Evolutionary conservation across 2,329 filamentous ascomycete species (phyloP).

Genomic region (Clonostachys solani): DNA sequence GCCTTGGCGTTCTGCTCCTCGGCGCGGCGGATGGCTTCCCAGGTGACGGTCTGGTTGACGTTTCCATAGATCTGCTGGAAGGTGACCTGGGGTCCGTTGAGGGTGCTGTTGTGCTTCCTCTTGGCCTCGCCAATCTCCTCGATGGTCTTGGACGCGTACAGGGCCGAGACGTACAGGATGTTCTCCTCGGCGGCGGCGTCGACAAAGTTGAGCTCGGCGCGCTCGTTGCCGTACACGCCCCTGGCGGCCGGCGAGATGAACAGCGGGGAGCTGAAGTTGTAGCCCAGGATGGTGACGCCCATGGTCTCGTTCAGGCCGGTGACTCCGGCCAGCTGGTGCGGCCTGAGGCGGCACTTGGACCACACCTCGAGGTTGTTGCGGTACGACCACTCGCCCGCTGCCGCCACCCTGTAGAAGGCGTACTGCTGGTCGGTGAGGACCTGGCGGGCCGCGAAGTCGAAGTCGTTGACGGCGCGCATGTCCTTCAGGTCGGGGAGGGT

Average conservation of each 20-base stretch:
- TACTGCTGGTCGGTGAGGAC: slow-evolving; percentile 41
- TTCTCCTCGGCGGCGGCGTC: slow-evolving; percentile 38
- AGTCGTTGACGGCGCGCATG: slow-evolving; percentile 48
- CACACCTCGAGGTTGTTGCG: slow-evolving; percentile 53
- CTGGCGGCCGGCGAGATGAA: slow-evolving; percentile 47
- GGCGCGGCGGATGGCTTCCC: slow-evolving; percentile 16
- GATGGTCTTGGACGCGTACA: slow-evolving; percentile 23
- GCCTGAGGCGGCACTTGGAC: slow-evolving; percentile 40
- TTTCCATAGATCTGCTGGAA: slow-evolving; percentile 29
- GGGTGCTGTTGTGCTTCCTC: slow-evolving; percentile 7
- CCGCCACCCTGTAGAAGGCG: slow-evolving; percentile 54
- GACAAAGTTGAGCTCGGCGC: slow-evolving; percentile 44
- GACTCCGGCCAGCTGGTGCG: slow-evolving; percentile 45
- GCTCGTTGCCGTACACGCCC: slow-evolving; percentile 36
- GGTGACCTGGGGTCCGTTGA: slow-evolving; percentile 21
- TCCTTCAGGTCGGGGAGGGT: slow-evolving; percentile 34
- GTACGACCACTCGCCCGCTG: slow-evolving; percentile 51
- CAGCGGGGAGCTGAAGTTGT: slow-evolving; percentile 50
- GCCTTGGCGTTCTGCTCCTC: slow-evolving; percentile 26
- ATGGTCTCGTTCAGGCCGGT: slow-evolving; percentile 33
- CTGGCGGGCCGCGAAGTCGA: slow-evolving; percentile 45
- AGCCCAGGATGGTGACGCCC: slow-evolving; percentile 42
- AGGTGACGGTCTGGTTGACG: slow-evolving; percentile 23
- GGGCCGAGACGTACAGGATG: slow-evolving; percentile 43
- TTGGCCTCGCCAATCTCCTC: slow-evolving; percentile 30